Percentiles rank a stretch among this genome's conserved stretches.
phyloP scores from a whole-genome alignment of 352 stramenopile genomes.

The Phytophthora brassicae region DNA sequence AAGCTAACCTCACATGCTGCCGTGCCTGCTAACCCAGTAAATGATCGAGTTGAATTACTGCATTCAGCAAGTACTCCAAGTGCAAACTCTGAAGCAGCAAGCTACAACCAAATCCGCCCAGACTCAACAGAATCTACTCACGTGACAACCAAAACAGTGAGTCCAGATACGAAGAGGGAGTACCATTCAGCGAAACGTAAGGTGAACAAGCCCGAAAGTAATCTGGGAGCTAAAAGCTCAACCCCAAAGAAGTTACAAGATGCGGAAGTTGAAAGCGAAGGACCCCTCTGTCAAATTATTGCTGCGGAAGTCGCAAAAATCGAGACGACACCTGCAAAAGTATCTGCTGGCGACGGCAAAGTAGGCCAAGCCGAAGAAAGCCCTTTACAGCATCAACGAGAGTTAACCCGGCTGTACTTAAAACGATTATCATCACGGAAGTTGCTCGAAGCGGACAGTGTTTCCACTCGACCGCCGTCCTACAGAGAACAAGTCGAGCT shows the following conservation, averaged over 20 bases:
- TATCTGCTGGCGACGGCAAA: neutral
- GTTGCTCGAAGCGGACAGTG: neutral
- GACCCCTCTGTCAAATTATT: neutral
- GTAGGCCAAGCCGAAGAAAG: neutral
- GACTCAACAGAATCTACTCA: neutral
- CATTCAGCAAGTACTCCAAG: neutral
- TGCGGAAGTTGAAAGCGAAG: neutral
- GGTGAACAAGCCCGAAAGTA: neutral
- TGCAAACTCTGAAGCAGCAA: neutral
- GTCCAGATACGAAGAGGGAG: neutral
- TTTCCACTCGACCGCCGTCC: neutral
- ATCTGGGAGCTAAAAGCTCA: neutral
- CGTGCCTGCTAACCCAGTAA: neutral
- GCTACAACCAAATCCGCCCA: neutral
- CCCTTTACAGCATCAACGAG: constrained; percentile 14
- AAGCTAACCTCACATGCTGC: neutral
- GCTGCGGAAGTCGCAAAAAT: neutral
- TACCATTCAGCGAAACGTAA: neutral
- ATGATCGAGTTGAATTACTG: neutral
- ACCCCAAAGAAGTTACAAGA: neutral
- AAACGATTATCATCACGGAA: constrained; percentile 18
- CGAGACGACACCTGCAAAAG: neutral
- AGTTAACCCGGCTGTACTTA: constrained; percentile 17
- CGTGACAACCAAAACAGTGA: neutral
- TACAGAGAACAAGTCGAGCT: constrained; percentile 2